Conservation (phyloP, 1,139 yeast species). For the Chernovozyma aurita region DNA sequence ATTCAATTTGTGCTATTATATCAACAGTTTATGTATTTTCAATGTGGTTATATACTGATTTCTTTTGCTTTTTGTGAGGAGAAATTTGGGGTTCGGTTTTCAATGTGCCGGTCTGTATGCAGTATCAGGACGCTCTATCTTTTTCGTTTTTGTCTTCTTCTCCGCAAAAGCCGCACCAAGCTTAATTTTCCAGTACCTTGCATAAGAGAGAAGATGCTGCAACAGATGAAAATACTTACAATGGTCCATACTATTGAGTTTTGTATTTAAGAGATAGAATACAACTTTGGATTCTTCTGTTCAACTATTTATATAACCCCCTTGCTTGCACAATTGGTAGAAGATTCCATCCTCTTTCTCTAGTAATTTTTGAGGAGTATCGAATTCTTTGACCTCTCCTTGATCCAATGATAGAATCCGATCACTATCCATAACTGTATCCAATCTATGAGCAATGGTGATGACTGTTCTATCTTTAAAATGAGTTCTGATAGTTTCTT, state of each 20-base stretch:
- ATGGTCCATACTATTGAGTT: too few species aligned
- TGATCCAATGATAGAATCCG: slow-evolving; percentile 63
- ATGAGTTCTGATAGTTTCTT: slow-evolving; percentile 63
- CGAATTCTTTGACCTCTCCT: slow-evolving; percentile 70
- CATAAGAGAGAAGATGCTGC: too few species aligned
- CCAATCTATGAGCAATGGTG: slow-evolving; percentile 79
- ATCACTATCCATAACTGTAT: slow-evolving; percentile 79
- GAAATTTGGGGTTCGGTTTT: background rate
- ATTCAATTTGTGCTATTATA: too few species aligned
- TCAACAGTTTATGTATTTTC: too few species aligned
- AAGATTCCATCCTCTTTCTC: slow-evolving; percentile 42
- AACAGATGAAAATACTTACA: too few species aligned
- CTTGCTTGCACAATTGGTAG: slow-evolving; percentile 48
- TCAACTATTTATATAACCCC: slow-evolving; percentile 24
- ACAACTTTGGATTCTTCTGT: too few species aligned
- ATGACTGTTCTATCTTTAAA: slow-evolving; percentile 65
- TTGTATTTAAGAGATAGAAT: too few species aligned
- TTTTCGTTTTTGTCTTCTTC: background rate
- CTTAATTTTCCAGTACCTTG: too few species aligned
- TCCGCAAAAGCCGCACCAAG: too few species aligned
- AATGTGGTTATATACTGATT: too few species aligned
- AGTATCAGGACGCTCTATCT: too few species aligned
- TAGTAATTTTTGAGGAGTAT: slow-evolving; percentile 50
- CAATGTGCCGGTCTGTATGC: background rate
- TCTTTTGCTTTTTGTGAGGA: background rate